A percentile compares a stretch with the other conserved stretches of the same genome.
phyloP scores from a whole-genome alignment of 768 basidiomycete genomes.

The Mycena albidolilacea region DNA sequence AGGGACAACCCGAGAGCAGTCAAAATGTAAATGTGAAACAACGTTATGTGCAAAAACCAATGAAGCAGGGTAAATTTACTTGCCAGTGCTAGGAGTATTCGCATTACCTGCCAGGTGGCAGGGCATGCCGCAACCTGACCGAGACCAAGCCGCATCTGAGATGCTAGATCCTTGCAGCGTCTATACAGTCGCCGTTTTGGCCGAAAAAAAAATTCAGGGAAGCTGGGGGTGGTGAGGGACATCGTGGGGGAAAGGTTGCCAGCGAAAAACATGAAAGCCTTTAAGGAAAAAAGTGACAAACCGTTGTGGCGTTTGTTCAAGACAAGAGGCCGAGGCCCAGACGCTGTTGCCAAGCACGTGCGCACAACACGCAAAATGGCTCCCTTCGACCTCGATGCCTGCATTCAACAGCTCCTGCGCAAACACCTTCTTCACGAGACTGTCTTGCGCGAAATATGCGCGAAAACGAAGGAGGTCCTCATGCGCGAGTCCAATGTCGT shows the following conservation, averaged over 20 bases:
- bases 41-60: conserved; percentile 9
- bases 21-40: conserved; percentile 18
- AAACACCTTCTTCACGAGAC: conserved; percentile 97
- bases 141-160: conserved; percentile 2
- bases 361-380: conserved; percentile 53
- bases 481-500: conserved; percentile 99
- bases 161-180: neutral
- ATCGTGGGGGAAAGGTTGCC: neutral
- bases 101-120: conserved; percentile 14
- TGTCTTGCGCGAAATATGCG: conserved; percentile 96
- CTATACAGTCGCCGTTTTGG: neutral
- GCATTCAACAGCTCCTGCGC: conserved; percentile 85
- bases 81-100: conserved; percentile 4
- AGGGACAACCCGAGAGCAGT: neutral
- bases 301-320: conserved; percentile 7
- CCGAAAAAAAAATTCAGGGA: neutral
- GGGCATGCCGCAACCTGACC: neutral
- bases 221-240: neutral
- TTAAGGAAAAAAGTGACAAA: neutral
- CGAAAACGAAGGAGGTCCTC: conserved; percentile 86
- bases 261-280: neutral
- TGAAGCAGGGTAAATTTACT: conserved; percentile 2
- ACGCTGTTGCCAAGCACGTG: conserved; percentile 5
- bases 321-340: conserved; percentile 1
- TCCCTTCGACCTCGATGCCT: conserved; percentile 96